A percentile compares a stretch with the other conserved stretches of the same genome.
Evolutionary conservation across 169 alveolate species (phyloP).

Genomic region (Sarcocystis neurona): DNA sequence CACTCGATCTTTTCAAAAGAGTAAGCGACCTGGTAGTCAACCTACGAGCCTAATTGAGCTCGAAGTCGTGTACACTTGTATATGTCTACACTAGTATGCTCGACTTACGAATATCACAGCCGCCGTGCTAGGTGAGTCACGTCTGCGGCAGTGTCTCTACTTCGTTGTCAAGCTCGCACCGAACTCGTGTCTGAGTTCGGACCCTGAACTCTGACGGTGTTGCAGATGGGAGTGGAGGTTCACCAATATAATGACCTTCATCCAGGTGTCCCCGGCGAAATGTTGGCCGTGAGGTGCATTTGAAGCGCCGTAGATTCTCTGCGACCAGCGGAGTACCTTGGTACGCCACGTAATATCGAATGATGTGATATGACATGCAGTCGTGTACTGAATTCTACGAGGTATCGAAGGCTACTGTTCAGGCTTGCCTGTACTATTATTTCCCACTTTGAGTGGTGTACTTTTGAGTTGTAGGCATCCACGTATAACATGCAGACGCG

Average conservation of each 20-base stretch:
- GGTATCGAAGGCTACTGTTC: no score
- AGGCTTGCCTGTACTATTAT: no score
- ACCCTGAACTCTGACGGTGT: background rate
- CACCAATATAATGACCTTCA: slow-evolving; percentile 10
- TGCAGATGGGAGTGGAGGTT: slow-evolving; percentile 43
- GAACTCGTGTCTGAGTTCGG: background rate
- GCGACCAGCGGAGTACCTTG: no score
- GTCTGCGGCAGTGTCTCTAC: background rate
- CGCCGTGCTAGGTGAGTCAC: background rate
- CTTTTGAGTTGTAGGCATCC: no score
- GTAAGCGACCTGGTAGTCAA: background rate
- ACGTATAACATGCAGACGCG: no score
- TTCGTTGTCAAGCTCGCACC: background rate
- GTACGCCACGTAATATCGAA: no score
- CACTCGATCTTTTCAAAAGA: slow-evolving; percentile 16
- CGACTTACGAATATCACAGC: background rate
- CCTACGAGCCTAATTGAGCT: background rate
- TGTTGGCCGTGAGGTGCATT: background rate
- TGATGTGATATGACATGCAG: no score
- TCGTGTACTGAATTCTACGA: no score
- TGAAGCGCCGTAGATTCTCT: no score
- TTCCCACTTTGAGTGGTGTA: no score
- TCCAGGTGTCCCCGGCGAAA: slow-evolving; percentile 9
- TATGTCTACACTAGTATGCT: background rate
- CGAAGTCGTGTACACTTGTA: background rate